Evolutionary conservation across 345 rosid species (phyloP).

Genomic region (Crucihimalaya himalaica): DNA sequence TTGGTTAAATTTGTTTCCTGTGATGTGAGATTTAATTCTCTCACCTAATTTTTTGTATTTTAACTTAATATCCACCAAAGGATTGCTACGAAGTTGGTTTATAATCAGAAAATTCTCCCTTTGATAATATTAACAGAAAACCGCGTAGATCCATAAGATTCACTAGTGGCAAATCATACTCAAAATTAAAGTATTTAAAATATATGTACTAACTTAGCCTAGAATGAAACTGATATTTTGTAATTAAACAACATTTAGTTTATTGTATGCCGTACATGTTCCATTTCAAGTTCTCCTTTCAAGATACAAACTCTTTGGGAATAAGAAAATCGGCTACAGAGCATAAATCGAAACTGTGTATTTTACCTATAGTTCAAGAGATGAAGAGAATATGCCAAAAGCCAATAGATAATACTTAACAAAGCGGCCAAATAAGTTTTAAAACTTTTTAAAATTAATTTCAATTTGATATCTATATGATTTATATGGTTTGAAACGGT

Average conservation of each 20-base stretch:
- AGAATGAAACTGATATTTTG: not conserved
- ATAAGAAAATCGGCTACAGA: conserved; percentile 10
- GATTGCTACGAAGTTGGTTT: too few relatives aligned
- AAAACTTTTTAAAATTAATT: not conserved
- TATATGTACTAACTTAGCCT: not conserved
- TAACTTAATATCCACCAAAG: too few relatives aligned
- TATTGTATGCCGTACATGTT: not conserved
- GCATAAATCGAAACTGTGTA: not conserved
- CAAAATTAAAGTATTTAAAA: too few relatives aligned
- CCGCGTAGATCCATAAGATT: too few relatives aligned
- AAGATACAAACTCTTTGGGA: not conserved
- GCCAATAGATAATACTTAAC: conserved; percentile 5
- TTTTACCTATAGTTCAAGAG: too few relatives aligned
- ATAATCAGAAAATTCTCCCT: too few relatives aligned
- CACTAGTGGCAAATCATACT: too few relatives aligned
- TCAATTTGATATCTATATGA: not conserved
- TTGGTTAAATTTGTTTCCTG: too few relatives aligned
- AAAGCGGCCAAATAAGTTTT: not conserved
- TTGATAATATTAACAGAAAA: too few relatives aligned
- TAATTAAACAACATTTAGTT: not conserved
- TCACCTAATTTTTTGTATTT: too few relatives aligned
- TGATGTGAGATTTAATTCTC: too few relatives aligned
- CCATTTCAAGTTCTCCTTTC: not conserved
- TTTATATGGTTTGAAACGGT: not conserved
- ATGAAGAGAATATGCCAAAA: not conserved